Conservation (phyloP, 352 stramenopile genomes). For the Phytophthora parvispora region DNA sequence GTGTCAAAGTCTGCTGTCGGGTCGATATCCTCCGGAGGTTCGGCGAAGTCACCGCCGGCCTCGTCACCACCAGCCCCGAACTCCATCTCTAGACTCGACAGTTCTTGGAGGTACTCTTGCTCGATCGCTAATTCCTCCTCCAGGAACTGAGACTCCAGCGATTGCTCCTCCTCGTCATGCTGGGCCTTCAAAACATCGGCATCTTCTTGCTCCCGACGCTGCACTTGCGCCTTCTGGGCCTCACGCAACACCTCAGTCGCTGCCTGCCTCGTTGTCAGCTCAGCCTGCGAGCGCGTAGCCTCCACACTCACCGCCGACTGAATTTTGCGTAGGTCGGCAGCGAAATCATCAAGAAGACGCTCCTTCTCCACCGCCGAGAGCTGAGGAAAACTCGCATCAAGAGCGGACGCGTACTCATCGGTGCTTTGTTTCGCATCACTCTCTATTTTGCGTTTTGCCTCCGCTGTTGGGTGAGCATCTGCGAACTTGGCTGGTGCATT, state of each 20-base stretch:
- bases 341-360: slow-evolving; percentile 62
- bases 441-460: slow-evolving; percentile 19
- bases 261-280: slow-evolving; percentile 47
- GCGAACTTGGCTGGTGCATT: neutral
- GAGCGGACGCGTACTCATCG: slow-evolving; percentile 47
- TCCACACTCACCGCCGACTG: slow-evolving; percentile 61
- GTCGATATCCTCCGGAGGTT: slow-evolving; percentile 22
- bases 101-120: slow-evolving; percentile 61
- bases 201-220: slow-evolving; percentile 38
- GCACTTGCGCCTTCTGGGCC: slow-evolving; percentile 29
- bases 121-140: slow-evolving; percentile 62
- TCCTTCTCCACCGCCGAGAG: slow-evolving; percentile 59
- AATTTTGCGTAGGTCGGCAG: slow-evolving; percentile 54
- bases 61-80: slow-evolving; percentile 36
- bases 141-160: slow-evolving; percentile 51
- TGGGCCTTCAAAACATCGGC: slow-evolving; percentile 28
- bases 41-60: slow-evolving; percentile 36
- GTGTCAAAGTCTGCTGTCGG: slow-evolving; percentile 11
- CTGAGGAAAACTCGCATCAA: slow-evolving; percentile 54
- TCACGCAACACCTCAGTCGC: slow-evolving; percentile 38
- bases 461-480: neutral
- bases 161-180: slow-evolving; percentile 37
- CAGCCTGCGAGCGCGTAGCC: slow-evolving; percentile 49
- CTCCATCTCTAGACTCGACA: slow-evolving; percentile 59
- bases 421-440: slow-evolving; percentile 36